These are phyloP conservation scores for Carex parvula DNA, from an alignment of 176 grass and related monocot species.

Conservation along the genomic window DNA sequence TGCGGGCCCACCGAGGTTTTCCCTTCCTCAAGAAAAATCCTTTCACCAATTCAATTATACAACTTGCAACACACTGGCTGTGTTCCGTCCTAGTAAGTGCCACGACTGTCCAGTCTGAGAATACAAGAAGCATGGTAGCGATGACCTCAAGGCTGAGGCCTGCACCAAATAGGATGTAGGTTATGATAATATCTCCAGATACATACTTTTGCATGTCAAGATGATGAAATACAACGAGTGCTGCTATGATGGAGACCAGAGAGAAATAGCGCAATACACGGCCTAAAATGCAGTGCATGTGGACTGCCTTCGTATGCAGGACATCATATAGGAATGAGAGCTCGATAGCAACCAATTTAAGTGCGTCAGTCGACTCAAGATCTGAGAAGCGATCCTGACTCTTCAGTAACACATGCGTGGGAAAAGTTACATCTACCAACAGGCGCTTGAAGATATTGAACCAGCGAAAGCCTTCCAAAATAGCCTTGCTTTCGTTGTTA, in stretches of 20 bases:
- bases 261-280: constrained; percentile 24
- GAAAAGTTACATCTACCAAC: constrained; percentile 53
- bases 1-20: constrained; percentile 29
- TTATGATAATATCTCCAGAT: constrained; percentile 29
- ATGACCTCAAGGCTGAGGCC: constrained; percentile 6
- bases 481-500: not conserved
- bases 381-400: constrained; percentile 19
- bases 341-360: constrained; percentile 45
- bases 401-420: constrained; percentile 16
- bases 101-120: constrained; percentile 9
- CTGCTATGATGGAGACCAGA: constrained; percentile 18
- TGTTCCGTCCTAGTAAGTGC: not conserved
- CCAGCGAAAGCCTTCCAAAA: constrained; percentile 31
- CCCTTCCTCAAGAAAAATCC: not conserved
- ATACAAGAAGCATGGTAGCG: not conserved
- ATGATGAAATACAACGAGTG: constrained; percentile 17
- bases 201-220: not conserved
- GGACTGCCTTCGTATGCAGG: constrained; percentile 52
- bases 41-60: not conserved
- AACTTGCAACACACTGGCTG: not conserved
- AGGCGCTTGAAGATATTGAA: constrained; percentile 41
- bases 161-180: constrained; percentile 40
- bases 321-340: constrained; percentile 29
- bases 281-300: not conserved
- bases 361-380: not conserved